Percentiles rank a stretch among this genome's conserved stretches.
These are phyloP conservation scores for Rhodotorula paludigena DNA, from an alignment of 768 basidiomycete species.

Conservation along the genomic window DNA sequence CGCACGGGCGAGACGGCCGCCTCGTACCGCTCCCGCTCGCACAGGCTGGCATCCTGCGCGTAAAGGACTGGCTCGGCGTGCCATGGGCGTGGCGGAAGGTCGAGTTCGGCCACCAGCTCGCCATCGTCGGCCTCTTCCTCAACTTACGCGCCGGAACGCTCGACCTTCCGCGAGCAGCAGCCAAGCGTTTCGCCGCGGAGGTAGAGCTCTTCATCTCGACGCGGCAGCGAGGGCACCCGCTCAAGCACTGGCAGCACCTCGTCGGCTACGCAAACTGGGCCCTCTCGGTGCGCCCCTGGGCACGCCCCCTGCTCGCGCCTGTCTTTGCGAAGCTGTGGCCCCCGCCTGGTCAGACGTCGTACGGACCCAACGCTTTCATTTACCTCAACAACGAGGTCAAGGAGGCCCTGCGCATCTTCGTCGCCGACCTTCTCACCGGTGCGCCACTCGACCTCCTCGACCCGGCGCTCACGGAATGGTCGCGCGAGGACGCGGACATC, in stretches of 20 bases:
- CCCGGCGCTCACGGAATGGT: neutral
- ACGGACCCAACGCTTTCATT: neutral
- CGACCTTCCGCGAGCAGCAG: neutral
- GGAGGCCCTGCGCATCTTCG: neutral
- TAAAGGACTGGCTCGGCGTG: neutral
- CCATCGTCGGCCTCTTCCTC: constrained; percentile 4
- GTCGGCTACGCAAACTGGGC: constrained; percentile 1
- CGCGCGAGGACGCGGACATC: neutral
- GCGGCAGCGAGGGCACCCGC: neutral
- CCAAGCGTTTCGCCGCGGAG: neutral
- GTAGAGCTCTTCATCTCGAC: neutral
- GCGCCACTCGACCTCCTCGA: neutral
- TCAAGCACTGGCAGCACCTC: neutral
- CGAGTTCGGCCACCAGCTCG: neutral
- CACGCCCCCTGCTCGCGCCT: neutral
- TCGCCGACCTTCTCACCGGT: neutral
- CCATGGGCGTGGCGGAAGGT: neutral
- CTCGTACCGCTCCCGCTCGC: too few species aligned
- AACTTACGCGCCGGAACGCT: neutral
- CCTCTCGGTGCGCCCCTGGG: neutral
- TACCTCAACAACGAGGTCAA: neutral
- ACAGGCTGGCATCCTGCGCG: neutral
- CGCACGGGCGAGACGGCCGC: too few species aligned
- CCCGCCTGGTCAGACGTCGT: neutral
- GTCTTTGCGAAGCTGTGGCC: neutral